Evolutionary conservation across 225 moss, liverwort and hornwort species (phyloP).

Genomic region (Climacium dendroides): DNA sequence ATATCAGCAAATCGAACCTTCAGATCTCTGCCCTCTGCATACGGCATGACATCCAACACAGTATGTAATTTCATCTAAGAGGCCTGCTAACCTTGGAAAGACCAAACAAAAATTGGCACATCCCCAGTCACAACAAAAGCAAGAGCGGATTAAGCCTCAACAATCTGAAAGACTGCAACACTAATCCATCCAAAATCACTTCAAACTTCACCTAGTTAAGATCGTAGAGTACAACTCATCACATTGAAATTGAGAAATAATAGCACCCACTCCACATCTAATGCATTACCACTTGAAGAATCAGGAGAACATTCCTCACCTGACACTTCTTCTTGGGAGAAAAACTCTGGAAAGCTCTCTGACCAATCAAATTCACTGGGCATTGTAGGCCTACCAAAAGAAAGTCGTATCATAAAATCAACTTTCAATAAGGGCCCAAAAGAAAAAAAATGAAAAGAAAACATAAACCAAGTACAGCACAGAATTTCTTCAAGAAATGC

Average conservation of each 20-base stretch:
- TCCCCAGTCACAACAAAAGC: background rate
- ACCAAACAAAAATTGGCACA: background rate
- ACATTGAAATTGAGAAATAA: background rate
- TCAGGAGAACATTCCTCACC: background rate
- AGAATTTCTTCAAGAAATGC: background rate
- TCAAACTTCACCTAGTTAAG: background rate
- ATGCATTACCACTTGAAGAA: background rate
- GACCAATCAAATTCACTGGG: constrained; percentile 74
- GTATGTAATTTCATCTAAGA: background rate
- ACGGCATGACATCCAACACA: background rate
- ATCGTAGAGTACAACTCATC: background rate
- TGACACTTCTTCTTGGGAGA: constrained; percentile 4
- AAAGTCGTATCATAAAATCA: background rate
- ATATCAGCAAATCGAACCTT: constrained; percentile 90
- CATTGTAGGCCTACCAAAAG: constrained; percentile 56
- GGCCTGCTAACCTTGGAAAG: background rate
- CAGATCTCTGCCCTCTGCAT: constrained; percentile 41
- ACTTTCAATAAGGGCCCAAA: background rate
- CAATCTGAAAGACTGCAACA: background rate
- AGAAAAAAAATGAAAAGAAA: background rate
- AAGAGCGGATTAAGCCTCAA: background rate
- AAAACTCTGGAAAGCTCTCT: constrained; percentile 65
- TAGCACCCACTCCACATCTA: background rate
- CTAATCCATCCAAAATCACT: background rate
- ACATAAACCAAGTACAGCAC: background rate